These are phyloP conservation scores for Monilinia fructicola DNA, from an alignment of 2,329 filamentous ascomycete genomes.

Conservation along the genomic window DNA sequence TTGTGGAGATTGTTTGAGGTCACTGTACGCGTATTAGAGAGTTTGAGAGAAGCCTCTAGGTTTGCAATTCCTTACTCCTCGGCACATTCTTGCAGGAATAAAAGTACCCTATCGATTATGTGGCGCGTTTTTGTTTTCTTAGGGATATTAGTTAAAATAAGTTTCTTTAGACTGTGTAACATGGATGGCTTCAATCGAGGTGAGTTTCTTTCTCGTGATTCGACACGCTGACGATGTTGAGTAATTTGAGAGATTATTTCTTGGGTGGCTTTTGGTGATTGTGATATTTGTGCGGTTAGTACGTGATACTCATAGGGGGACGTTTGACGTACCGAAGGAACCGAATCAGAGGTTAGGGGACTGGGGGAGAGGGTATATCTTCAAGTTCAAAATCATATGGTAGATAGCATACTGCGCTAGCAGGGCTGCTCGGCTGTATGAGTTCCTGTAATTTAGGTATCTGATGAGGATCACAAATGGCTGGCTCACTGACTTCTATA, in stretches of 20 bases:
- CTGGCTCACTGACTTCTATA: background rate
- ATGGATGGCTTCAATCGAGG: constrained; percentile 28
- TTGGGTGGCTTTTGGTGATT: constrained; percentile 2
- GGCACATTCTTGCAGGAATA: constrained; percentile 31
- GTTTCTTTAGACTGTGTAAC: constrained; percentile 29
- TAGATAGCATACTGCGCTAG: background rate
- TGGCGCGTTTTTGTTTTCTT: constrained; percentile 23
- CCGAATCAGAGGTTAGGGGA: too few relatives aligned
- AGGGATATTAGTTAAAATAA: constrained; percentile 29
- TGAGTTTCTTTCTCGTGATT: constrained; percentile 28
- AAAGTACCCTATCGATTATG: constrained; percentile 23
- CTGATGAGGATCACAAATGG: background rate
- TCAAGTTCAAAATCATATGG: background rate
- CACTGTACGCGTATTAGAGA: background rate
- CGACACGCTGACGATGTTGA: constrained; percentile 25
- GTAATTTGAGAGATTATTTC: constrained; percentile 25
- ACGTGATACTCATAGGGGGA: background rate
- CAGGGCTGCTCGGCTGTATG: background rate
- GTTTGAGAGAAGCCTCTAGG: background rate
- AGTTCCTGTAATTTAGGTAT: background rate
- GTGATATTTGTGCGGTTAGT: background rate
- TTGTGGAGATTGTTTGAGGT: background rate
- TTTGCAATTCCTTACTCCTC: constrained; percentile 31
- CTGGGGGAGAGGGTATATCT: too few relatives aligned
- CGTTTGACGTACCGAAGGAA: background rate